Evolutionary conservation across 768 basidiomycete species (phyloP), one percentile per base, ranked within the genome.

Genomic region (Leucosporidium creatinivorum): DNA sequence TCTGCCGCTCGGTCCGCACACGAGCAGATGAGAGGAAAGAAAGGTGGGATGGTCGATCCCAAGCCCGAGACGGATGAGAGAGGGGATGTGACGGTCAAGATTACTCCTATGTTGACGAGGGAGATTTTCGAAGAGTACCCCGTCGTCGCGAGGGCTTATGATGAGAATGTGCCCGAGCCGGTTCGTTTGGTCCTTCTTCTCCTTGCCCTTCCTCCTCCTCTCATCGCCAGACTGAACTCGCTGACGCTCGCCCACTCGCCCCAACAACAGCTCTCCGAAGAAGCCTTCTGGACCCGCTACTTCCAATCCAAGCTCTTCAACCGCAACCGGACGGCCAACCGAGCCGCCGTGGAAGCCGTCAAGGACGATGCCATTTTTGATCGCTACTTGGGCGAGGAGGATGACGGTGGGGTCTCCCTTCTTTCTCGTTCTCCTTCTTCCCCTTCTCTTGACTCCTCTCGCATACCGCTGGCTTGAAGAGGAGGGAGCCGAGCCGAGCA

Each of bases 81-180:
- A 28, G 90, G 89, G 23, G 89, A 93, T 78, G 84, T 89, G 76
- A 93, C 90, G 78, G 90, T 93, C 70, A 85, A 87, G 69, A 87
- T 94, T 58, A 93, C 92, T 4, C 89, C 89, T 21, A 90, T 93
- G 78, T 83, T 97, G 55, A 89, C 94, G 44, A 86, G 90, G 74
- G 94, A 98, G 75, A 92, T 98, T 58, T 99, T 99, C 74, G 93
- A 98, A 71, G 93, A 96, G 80, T 98, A 93, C 76, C 93, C 96
- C 3, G 88, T 96, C 39, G 91, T 98, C 18, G 87, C 88, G 50
- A 89, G 85, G 77, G 94, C 93, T 0, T 94, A 96, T 75, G 87
- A 81, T 67, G 93, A 94, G 75, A 93, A 93, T 73, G 93, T 98
- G 1, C 93, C 94, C 4, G 84, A 79, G 70, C 88, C 89, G 82